Evolutionary conservation across 2,329 filamentous ascomycete genomes (phyloP).

Genomic region (Arthrobotrys sinensis): DNA sequence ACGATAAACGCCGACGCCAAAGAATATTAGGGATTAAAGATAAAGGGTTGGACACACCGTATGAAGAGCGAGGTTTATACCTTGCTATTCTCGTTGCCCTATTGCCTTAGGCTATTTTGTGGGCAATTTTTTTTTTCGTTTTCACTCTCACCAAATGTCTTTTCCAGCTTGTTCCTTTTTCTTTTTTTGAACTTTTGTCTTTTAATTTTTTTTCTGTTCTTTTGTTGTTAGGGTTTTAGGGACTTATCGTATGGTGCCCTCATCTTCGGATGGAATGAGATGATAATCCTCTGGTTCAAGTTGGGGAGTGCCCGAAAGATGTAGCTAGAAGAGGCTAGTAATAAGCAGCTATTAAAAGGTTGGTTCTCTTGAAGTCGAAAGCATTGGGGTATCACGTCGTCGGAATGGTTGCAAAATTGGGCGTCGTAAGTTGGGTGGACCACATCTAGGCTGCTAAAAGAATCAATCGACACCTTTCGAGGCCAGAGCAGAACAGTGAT

Average conservation of each 20-base stretch:
- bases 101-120: neutral
- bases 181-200: conserved; percentile 14
- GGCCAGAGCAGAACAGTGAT: neutral
- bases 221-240: neutral
- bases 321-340: neutral
- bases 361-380: conserved; percentile 11
- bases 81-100: neutral
- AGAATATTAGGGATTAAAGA: conserved; percentile 28
- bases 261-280: conserved; percentile 14
- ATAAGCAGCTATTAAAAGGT: conserved; percentile 7
- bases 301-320: neutral
- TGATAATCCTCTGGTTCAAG: neutral
- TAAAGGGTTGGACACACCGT: conserved; percentile 57
- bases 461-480: conserved; percentile 8
- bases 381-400: conserved; percentile 37
- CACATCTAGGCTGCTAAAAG: neutral
- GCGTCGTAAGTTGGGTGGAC: neutral
- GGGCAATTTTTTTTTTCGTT: conserved; percentile 16
- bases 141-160: neutral
- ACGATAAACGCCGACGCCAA: conserved; percentile 30
- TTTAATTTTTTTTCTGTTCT: conserved; percentile 10
- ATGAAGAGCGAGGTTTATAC: neutral
- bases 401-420: neutral
- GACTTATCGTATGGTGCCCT: neutral
- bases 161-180: conserved; percentile 13